phyloP scores from a whole-genome alignment of 169 alveolate species.

The Neospora caninum region DNA sequence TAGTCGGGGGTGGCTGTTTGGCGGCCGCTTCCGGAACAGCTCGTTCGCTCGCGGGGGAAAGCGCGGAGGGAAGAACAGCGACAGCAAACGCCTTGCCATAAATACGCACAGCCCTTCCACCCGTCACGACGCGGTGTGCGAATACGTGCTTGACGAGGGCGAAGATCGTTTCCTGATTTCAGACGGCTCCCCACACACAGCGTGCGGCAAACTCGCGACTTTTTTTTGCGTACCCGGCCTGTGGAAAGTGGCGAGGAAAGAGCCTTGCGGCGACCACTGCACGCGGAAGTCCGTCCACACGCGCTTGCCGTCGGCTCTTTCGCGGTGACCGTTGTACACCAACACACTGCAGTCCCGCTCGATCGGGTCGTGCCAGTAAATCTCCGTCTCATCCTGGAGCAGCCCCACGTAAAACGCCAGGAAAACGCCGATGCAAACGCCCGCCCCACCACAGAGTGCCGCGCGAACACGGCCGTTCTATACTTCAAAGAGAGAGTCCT shows the following conservation, averaged over 20 bases:
- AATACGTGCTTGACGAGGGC: too few relatives aligned
- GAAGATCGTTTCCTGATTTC: too few relatives aligned
- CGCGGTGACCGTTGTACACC: constrained; percentile 85
- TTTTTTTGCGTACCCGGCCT: constrained; percentile 89
- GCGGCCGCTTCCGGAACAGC: too few relatives aligned
- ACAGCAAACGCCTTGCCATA: too few relatives aligned
- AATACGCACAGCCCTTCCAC: too few relatives aligned
- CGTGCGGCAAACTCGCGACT: background rate
- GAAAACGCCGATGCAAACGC: background rate
- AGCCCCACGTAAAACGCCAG: background rate
- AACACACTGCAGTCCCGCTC: constrained; percentile 83
- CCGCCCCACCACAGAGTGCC: background rate
- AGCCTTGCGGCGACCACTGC: constrained; percentile 92
- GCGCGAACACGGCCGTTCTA: background rate
- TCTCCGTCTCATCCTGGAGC: constrained; percentile 83
- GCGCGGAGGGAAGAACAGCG: too few relatives aligned
- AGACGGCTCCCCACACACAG: too few relatives aligned
- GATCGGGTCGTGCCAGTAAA: constrained; percentile 88
- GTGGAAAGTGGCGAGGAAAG: constrained; percentile 89
- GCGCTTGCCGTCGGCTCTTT: constrained; percentile 85
- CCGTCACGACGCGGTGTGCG: too few relatives aligned
- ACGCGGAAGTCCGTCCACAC: constrained; percentile 90
- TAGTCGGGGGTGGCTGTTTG: too few relatives aligned
- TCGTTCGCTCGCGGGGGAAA: too few relatives aligned
- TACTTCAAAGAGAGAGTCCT: background rate